phyloP scores from a whole-genome alignment of 2,329 filamentous ascomycete genomes.

The Chaetomiaceae sp. region DNA sequence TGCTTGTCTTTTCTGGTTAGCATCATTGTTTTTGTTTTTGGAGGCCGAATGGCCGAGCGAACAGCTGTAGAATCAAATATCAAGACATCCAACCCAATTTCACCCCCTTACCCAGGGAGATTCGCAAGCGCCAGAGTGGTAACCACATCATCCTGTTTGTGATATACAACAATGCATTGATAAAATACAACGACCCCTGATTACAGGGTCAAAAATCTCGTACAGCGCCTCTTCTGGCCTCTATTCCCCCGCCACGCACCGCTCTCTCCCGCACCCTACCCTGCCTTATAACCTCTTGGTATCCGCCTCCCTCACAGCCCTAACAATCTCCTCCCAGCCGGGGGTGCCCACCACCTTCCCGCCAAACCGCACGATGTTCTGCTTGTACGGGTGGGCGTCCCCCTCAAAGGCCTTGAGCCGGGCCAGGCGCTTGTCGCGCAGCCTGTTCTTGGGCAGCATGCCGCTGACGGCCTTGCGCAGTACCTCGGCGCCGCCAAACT shows the following conservation, averaged over 20 bases:
- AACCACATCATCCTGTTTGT: neutral
- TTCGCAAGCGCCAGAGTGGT: neutral
- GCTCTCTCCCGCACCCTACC: neutral
- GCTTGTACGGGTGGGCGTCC: conserved; percentile 82
- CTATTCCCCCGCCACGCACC: neutral
- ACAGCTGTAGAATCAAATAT: too few species aligned
- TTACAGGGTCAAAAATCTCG: conserved; percentile 2
- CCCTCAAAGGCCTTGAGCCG: conserved; percentile 95
- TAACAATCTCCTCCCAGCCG: conserved; percentile 50
- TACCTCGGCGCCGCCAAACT: conserved; percentile 90
- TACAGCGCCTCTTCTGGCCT: neutral
- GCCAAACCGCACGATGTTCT: conserved; percentile 73
- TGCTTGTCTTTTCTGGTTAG: too few species aligned
- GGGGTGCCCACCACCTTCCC: conserved; percentile 51
- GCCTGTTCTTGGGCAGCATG: conserved; percentile 95
- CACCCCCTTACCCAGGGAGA: too few species aligned
- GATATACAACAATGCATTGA: conserved; percentile 7
- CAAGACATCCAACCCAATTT: too few species aligned
- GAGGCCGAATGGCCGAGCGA: too few species aligned
- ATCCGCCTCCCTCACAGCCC: conserved; percentile 46
- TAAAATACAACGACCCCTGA: conserved; percentile 8
- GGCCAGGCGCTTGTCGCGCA: conserved; percentile 81
- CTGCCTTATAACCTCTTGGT: conserved; percentile 47
- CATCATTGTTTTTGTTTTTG: too few species aligned
- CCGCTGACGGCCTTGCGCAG: conserved; percentile 87